Percentiles rank a stretch among this genome's conserved stretches.
Evolutionary conservation across 805 yeast species (phyloP).

Genomic region (Starmerella sp.): DNA sequence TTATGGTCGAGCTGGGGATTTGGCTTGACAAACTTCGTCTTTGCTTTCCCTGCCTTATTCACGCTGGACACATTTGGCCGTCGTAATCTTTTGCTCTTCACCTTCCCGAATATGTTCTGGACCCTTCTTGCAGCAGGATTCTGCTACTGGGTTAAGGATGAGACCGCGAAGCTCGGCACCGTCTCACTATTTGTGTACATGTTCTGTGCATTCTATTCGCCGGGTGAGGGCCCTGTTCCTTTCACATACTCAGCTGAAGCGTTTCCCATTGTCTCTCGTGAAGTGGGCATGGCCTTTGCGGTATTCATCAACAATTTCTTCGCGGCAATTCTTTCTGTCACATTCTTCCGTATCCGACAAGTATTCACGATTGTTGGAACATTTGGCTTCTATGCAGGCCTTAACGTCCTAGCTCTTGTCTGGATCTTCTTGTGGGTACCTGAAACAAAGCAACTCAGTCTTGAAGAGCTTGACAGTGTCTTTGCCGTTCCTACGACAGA

Average conservation of each 20-base stretch:
- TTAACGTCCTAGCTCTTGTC: slow-evolving; percentile 67
- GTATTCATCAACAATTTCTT: slow-evolving; percentile 43
- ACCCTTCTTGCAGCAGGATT: slow-evolving; percentile 43
- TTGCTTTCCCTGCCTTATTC: slow-evolving; percentile 73
- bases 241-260: slow-evolving; percentile 74
- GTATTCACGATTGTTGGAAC: slow-evolving; percentile 75
- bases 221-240: slow-evolving; percentile 85
- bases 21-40: slow-evolving; percentile 67
- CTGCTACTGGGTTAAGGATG: slow-evolving; percentile 55
- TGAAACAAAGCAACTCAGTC: slow-evolving; percentile 59
- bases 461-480: slow-evolving; percentile 68
- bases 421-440: slow-evolving; percentile 43
- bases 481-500: slow-evolving; percentile 44
- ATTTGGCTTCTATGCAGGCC: slow-evolving; percentile 82
- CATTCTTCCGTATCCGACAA: slow-evolving; percentile 63
- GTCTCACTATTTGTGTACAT: slow-evolving; percentile 65
- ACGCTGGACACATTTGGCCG: slow-evolving; percentile 73
- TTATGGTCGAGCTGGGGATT: slow-evolving; percentile 77
- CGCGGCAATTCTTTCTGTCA: slow-evolving; percentile 53
- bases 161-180: slow-evolving; percentile 46
- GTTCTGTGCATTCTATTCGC: slow-evolving; percentile 61
- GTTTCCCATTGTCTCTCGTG: slow-evolving; percentile 22
- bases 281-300: slow-evolving; percentile 24
- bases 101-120: slow-evolving; percentile 50
- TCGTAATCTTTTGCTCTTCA: slow-evolving; percentile 43